A percentile compares a stretch with the other conserved stretches of the same genome.
Evolutionary conservation across 2,329 filamentous ascomycete genomes (phyloP).

Genomic region (Claviceps lovelessii): DNA sequence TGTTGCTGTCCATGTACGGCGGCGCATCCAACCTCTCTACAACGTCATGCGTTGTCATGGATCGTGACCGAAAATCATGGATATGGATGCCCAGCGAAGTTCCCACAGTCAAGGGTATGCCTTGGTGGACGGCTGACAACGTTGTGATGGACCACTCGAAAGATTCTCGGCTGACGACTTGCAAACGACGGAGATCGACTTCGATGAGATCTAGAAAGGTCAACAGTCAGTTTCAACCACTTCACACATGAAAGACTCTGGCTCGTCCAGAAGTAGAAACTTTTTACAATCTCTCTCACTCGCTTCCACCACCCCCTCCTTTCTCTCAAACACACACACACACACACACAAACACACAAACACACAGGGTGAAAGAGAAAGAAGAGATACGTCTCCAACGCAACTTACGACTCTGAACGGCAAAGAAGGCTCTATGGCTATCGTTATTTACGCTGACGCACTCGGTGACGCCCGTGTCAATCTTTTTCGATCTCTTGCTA

Average conservation of each 20-base stretch:
- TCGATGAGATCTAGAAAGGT: slow-evolving; percentile 47
- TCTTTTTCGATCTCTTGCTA: slow-evolving; percentile 43
- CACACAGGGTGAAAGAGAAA: too few relatives aligned
- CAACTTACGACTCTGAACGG: slow-evolving; percentile 53
- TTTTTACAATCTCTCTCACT: background rate
- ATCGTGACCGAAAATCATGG: slow-evolving; percentile 53
- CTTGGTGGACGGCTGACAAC: slow-evolving; percentile 53
- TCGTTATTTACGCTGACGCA: slow-evolving; percentile 66
- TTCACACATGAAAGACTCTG: background rate
- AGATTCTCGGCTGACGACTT: slow-evolving; percentile 51
- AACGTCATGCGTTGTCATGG: slow-evolving; percentile 17
- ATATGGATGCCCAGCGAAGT: slow-evolving; percentile 71
- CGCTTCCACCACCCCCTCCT: background rate
- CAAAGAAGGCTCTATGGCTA: slow-evolving; percentile 59
- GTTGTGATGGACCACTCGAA: slow-evolving; percentile 78
- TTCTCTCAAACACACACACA: background rate
- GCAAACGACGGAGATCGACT: slow-evolving; percentile 62
- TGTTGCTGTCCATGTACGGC: slow-evolving; percentile 13
- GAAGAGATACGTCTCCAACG: background rate
- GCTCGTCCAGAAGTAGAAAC: background rate
- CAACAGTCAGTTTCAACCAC: background rate
- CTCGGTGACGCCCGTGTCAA: slow-evolving; percentile 62
- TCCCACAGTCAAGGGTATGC: slow-evolving; percentile 66
- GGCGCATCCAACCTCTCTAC: slow-evolving; percentile 22
- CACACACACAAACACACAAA: background rate